Conservation (phyloP, 345 rosid genomes). For the Bruguiera sexangula region DNA sequence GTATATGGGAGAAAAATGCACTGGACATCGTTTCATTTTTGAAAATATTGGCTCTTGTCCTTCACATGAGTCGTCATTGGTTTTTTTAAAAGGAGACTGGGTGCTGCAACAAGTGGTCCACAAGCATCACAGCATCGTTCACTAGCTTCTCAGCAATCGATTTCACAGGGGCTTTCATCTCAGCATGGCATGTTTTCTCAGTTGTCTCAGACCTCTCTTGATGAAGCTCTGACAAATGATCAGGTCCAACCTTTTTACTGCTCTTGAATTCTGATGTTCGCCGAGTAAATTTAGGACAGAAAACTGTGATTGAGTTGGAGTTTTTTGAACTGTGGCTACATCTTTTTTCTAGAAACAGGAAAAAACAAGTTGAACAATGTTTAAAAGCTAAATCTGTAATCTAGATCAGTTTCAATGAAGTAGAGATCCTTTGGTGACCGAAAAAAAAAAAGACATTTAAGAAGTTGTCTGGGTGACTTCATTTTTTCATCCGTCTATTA, state of each 20-base stretch:
- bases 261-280: background rate
- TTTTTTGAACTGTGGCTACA: background rate
- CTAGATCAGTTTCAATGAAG: no score
- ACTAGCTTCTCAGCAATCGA: constrained; percentile 74
- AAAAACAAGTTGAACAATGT: background rate
- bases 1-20: background rate
- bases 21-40: background rate
- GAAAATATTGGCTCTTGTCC: background rate
- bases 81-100: constrained; percentile 48
- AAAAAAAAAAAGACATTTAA: no score
- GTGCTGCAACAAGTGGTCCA: constrained; percentile 34
- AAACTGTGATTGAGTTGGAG: background rate
- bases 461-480: no score
- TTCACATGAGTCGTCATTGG: background rate
- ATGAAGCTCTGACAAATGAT: constrained; percentile 50
- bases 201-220: constrained; percentile 70
- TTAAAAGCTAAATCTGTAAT: no score
- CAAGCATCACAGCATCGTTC: constrained; percentile 67
- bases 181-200: constrained; percentile 78
- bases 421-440: no score
- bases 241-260: constrained; percentile 44
- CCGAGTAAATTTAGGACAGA: background rate
- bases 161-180: constrained; percentile 80
- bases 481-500: no score
- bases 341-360: no score